Evolutionary conservation across 139 green algal genomes (phyloP).

Genomic region (Diplosphaera chodatii): DNA sequence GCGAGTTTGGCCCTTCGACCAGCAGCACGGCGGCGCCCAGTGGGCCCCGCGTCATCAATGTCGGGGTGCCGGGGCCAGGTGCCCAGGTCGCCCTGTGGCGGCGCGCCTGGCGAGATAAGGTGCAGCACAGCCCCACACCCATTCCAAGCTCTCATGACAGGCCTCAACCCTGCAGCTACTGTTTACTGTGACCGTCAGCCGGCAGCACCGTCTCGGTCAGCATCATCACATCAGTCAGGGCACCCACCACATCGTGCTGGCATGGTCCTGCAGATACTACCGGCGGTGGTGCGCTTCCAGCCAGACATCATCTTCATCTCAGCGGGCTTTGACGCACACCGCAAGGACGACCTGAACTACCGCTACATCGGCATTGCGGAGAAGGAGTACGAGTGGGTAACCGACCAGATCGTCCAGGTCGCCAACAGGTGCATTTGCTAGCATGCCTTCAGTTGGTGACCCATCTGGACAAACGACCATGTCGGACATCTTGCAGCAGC

Average conservation of each 20-base stretch:
- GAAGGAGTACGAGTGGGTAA: slow-evolving; percentile 87
- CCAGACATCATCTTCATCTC: slow-evolving; percentile 88
- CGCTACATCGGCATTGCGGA: slow-evolving; percentile 79
- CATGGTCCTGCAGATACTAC: slow-evolving; percentile 37
- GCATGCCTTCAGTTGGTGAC: not conserved
- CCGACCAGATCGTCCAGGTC: slow-evolving; percentile 70
- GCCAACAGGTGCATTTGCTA: slow-evolving; percentile 16
- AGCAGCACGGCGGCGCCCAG: slow-evolving; percentile 11
- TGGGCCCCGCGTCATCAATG: slow-evolving; percentile 81
- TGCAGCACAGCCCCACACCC: too few relatives aligned
- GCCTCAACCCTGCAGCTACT: too few relatives aligned
- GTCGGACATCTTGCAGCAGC: too few relatives aligned
- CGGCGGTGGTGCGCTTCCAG: slow-evolving; percentile 57
- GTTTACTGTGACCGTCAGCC: too few relatives aligned
- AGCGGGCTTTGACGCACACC: slow-evolving; percentile 86
- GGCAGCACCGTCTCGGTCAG: too few relatives aligned
- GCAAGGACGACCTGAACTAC: slow-evolving; percentile 78
- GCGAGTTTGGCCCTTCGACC: slow-evolving; percentile 25
- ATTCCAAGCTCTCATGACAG: too few relatives aligned
- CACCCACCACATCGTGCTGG: not conserved
- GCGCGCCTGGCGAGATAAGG: slow-evolving; percentile 83
- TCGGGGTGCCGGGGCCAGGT: slow-evolving; percentile 71
- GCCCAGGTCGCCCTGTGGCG: slow-evolving; percentile 52
- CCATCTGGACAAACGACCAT: too few relatives aligned
- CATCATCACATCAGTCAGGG: too few relatives aligned